A percentile compares a stretch with the other conserved stretches of the same genome.
Evolutionary conservation across 306 rosid species (phyloP).

Genomic region (Gastrolobium bilobum): DNA sequence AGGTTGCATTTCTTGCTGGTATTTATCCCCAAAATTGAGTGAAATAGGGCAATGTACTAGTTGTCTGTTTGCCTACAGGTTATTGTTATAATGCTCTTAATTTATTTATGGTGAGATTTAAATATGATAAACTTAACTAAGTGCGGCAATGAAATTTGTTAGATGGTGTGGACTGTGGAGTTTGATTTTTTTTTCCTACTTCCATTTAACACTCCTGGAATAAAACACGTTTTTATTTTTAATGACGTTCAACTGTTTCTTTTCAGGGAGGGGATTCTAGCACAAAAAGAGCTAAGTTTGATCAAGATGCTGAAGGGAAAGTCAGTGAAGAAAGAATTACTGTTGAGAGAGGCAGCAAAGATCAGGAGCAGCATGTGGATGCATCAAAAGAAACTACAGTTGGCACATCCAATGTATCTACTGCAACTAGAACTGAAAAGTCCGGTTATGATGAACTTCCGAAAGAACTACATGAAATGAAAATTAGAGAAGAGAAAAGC

Average conservation of each 20-base stretch:
- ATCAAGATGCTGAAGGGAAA: conserved; percentile 62
- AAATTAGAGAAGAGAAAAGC: conserved; percentile 74
- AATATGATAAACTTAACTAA: background rate
- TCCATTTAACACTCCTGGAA: background rate
- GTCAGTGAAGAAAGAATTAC: conserved; percentile 48
- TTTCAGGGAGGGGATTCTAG: conserved; percentile 73
- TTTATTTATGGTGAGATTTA: background rate
- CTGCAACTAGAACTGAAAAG: conserved; percentile 59
- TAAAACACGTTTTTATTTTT: background rate
- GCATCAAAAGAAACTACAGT: conserved; percentile 56
- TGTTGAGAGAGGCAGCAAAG: conserved; percentile 49
- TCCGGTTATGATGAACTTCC: conserved; percentile 74
- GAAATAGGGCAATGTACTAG: background rate
- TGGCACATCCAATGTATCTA: conserved; percentile 59
- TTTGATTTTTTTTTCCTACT: background rate
- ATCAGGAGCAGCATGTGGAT: conserved; percentile 51
- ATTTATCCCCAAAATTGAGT: background rate
- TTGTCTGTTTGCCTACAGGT: background rate
- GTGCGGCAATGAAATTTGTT: background rate
- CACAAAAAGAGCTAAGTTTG: conserved; percentile 72
- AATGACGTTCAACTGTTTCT: background rate
- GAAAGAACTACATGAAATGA: conserved; percentile 75
- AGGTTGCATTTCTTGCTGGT: conserved; percentile 17
- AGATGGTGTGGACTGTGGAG: background rate
- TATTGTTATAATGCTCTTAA: background rate